Evolutionary conservation across 768 basidiomycete species (phyloP).

Genomic region (Pleurotus salmoneostramineus): DNA sequence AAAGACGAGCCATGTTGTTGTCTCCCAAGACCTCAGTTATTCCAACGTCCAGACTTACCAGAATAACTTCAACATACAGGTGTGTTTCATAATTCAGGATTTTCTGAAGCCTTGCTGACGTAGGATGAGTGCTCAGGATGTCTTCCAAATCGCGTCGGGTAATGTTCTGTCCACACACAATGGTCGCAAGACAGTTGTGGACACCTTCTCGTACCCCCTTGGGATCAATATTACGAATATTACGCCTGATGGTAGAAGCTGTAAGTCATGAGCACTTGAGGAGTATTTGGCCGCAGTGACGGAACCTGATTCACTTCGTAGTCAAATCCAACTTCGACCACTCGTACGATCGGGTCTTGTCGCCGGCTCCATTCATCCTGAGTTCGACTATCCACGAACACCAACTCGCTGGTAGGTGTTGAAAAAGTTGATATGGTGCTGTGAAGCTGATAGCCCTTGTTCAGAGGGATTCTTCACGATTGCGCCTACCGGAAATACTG

Average conservation of each 20-base stretch:
- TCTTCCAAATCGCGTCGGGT: slow-evolving; percentile 37
- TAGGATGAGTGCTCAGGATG: slow-evolving; percentile 24
- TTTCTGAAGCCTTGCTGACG: neutral
- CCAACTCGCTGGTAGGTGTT: slow-evolving; percentile 51
- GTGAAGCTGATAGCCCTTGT: neutral
- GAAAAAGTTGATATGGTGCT: neutral
- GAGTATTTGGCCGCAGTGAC: neutral
- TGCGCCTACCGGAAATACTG: slow-evolving; percentile 43
- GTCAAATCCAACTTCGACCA: slow-evolving; percentile 60
- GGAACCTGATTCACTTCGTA: slow-evolving; percentile 18
- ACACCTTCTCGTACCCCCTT: slow-evolving; percentile 42
- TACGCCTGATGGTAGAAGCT: slow-evolving; percentile 28
- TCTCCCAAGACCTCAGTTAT: slow-evolving; percentile 58
- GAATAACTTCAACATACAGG: slow-evolving; percentile 39
- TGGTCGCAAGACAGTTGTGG: slow-evolving; percentile 30
- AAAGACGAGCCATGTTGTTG: slow-evolving; percentile 46
- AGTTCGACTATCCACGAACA: slow-evolving; percentile 54
- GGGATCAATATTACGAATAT: slow-evolving; percentile 38
- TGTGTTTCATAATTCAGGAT: slow-evolving; percentile 8
- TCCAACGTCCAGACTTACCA: slow-evolving; percentile 62
- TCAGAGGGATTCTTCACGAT: slow-evolving; percentile 49
- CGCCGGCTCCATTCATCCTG: slow-evolving; percentile 56
- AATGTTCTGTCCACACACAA: slow-evolving; percentile 35
- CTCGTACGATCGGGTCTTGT: slow-evolving; percentile 56
- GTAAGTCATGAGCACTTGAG: slow-evolving; percentile 20